Percentiles rank a stretch among this genome's conserved stretches.
These are phyloP conservation scores for Lasiodiplodia sp. DNA, from an alignment of 2,329 filamentous ascomycete genomes.

Conservation along the genomic window DNA sequence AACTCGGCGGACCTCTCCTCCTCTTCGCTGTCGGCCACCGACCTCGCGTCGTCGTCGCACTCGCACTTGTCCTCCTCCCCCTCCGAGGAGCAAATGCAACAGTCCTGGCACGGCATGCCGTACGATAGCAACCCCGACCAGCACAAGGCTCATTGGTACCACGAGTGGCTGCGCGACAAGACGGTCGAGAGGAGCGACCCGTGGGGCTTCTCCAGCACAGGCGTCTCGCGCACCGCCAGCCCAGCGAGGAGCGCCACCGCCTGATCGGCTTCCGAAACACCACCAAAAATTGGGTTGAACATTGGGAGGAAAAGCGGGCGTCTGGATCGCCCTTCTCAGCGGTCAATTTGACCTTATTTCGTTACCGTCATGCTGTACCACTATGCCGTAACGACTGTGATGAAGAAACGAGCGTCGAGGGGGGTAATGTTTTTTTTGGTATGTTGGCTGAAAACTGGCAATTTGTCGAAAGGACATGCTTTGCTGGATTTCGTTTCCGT, in stretches of 20 bases:
- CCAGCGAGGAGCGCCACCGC: neutral
- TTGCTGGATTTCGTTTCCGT: too few species aligned
- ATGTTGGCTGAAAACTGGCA: too few species aligned
- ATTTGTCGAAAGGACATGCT: too few species aligned
- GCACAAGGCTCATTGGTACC: constrained; percentile 12
- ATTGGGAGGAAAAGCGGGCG: neutral
- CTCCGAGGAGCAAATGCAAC: neutral
- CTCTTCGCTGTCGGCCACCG: neutral
- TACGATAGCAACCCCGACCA: neutral
- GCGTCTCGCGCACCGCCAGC: constrained; percentile 5
- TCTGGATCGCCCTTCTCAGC: neutral
- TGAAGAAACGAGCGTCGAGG: neutral
- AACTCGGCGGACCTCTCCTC: constrained; percentile 5
- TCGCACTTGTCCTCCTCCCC: neutral
- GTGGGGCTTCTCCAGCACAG: constrained; percentile 21
- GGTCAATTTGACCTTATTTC: neutral
- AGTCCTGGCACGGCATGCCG: neutral
- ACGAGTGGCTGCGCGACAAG: constrained; percentile 17
- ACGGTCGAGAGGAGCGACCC: constrained; percentile 7
- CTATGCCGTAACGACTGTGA: neutral
- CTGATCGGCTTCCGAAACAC: neutral
- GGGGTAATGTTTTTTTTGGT: too few species aligned
- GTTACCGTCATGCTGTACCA: neutral
- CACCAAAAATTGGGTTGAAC: neutral
- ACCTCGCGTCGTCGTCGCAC: neutral